phyloP scores from a whole-genome alignment of 306 rosid genomes.

The Gynostemma pentaphyllum region DNA sequence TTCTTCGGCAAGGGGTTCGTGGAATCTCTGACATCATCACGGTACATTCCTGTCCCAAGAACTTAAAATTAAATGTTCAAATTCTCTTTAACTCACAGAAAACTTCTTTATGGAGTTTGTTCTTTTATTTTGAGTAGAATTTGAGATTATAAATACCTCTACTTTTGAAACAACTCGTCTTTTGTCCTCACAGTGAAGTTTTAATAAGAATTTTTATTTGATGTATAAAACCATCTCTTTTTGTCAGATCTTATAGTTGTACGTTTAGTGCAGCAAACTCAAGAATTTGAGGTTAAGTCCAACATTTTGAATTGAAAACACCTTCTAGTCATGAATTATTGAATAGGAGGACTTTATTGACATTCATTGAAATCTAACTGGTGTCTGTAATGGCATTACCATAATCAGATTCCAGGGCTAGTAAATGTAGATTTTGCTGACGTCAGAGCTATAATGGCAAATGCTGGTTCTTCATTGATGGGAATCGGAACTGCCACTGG shows the following conservation, averaged over 20 bases:
- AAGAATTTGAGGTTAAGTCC: background rate
- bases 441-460: constrained; percentile 92
- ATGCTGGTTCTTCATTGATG: constrained; percentile 91
- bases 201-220: background rate
- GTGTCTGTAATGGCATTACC: constrained; percentile 1
- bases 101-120: background rate
- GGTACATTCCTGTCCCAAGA: constrained; percentile 27
- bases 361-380: constrained; percentile 1
- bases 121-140: background rate
- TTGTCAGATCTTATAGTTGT: background rate
- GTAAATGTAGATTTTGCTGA: constrained; percentile 95
- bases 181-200: background rate
- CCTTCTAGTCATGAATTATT: background rate
- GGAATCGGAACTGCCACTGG: constrained; percentile 95
- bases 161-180: background rate
- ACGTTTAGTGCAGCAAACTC: background rate
- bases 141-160: background rate
- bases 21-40: constrained; percentile 97
- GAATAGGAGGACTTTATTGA: background rate
- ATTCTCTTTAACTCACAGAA: background rate
- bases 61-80: background rate
- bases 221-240: background rate
- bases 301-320: background rate
- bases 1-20: constrained; percentile 98
- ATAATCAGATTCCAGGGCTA: constrained; percentile 68